These are phyloP conservation scores for Arachnomyces sp. DNA, from an alignment of 2,329 filamentous ascomycete genomes.

Conservation along the genomic window DNA sequence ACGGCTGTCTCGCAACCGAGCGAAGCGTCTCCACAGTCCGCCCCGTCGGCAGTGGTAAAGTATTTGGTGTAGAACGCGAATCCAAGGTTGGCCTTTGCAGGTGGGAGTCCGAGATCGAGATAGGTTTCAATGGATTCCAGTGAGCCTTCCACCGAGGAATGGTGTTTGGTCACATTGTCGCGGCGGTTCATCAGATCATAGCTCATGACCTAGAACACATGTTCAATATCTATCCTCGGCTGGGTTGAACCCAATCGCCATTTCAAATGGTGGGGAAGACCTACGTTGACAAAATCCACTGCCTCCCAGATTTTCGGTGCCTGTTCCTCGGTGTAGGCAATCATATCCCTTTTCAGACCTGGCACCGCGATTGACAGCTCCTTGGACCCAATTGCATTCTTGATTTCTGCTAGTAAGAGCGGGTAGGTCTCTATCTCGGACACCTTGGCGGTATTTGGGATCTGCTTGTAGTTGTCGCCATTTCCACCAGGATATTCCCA, in stretches of 20 bases:
- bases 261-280: background rate
- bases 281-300: conserved; percentile 56
- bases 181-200: conserved; percentile 67
- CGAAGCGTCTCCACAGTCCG: conserved; percentile 38
- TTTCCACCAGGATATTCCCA: conserved; percentile 60
- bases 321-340: conserved; percentile 53
- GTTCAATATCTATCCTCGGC: background rate
- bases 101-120: conserved; percentile 46
- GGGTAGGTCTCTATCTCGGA: conserved; percentile 57
- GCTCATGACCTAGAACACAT: conserved; percentile 46
- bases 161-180: conserved; percentile 55
- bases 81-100: conserved; percentile 54
- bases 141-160: conserved; percentile 53
- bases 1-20: conserved; percentile 52
- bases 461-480: conserved; percentile 55
- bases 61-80: conserved; percentile 64
- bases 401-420: conserved; percentile 51
- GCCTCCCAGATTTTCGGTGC: conserved; percentile 51
- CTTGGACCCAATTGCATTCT: conserved; percentile 49
- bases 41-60: conserved; percentile 48
- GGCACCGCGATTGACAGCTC: conserved; percentile 61
- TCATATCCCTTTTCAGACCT: conserved; percentile 55
- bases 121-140: conserved; percentile 51
- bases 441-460: conserved; percentile 50
- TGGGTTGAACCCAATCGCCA: background rate